A percentile compares a stretch with the other conserved stretches of the same genome.
Conservation (phyloP, 2,329 filamentous ascomycete species). For the Cercospora beticola region DNA sequence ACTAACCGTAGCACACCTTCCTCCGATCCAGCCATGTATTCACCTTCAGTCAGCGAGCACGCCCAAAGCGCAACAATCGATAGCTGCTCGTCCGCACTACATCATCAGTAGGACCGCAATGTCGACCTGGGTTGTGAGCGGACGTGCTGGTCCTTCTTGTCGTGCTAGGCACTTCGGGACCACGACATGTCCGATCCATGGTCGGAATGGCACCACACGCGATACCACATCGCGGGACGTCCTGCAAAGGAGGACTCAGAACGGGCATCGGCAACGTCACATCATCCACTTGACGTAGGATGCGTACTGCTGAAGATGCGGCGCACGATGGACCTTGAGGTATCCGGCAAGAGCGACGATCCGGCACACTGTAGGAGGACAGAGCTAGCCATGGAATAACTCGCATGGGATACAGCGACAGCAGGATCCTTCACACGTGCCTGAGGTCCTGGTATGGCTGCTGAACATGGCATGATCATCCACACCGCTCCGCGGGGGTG, state of each 20-base stretch:
- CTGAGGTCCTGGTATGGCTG: neutral
- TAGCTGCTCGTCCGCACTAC: neutral
- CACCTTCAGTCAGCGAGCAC: neutral
- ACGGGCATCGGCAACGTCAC: neutral
- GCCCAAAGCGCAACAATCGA: neutral
- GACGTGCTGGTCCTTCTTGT: neutral
- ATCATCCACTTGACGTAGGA: neutral
- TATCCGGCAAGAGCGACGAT: neutral
- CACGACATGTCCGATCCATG: neutral
- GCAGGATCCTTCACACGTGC: neutral
- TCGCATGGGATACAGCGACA: neutral
- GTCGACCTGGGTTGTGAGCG: neutral
- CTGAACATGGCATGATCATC: neutral
- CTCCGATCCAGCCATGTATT: neutral
- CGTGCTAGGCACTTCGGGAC: neutral
- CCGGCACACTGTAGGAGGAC: neutral
- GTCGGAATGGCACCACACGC: neutral
- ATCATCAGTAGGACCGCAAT: neutral
- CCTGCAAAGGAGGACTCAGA: neutral
- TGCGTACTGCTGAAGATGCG: neutral
- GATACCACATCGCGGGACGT: neutral
- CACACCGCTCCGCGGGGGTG: neutral
- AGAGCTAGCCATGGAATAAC: neutral
- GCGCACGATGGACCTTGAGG: neutral
- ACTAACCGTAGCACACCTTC: neutral